These are phyloP conservation scores for Ophiostoma fasciatum DNA, from an alignment of 2,329 filamentous ascomycete genomes.

Conservation along the genomic window DNA sequence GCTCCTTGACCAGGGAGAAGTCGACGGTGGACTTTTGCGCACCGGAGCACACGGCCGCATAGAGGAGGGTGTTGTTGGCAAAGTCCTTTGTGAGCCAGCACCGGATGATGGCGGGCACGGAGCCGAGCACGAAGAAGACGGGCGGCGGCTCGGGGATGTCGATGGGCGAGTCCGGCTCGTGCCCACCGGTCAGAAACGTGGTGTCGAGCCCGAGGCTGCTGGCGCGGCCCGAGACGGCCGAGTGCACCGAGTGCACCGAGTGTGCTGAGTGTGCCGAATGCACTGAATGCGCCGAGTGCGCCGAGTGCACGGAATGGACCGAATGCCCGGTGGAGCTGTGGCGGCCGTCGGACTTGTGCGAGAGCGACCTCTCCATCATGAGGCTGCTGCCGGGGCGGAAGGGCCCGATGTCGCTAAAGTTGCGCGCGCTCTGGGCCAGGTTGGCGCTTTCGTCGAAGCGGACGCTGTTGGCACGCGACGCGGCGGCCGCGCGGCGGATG, in stretches of 20 bases:
- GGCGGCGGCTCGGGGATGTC: conserved; percentile 65
- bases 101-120: conserved; percentile 84
- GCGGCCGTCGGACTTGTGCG: conserved; percentile 89
- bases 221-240: conserved; percentile 61
- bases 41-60: conserved; percentile 83
- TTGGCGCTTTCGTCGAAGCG: conserved; percentile 89
- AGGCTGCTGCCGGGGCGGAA: conserved; percentile 66
- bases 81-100: conserved; percentile 91
- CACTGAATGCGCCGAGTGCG: conserved; percentile 56
- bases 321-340: conserved; percentile 88
- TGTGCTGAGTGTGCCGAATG: conserved; percentile 46
- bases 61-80: conserved; percentile 75
- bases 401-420: conserved; percentile 70
- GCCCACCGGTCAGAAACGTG: conserved; percentile 45
- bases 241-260: conserved; percentile 52
- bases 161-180: conserved; percentile 53
- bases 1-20: conserved; percentile 55
- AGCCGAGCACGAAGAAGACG: conserved; percentile 70
- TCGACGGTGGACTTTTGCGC: conserved; percentile 81
- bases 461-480: conserved; percentile 90
- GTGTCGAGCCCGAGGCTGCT: conserved; percentile 81
- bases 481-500: conserved; percentile 59
- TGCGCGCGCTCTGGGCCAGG: conserved; percentile 67
- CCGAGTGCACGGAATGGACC: conserved; percentile 39
- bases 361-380: conserved; percentile 81